phyloP scores from a whole-genome alignment of 2,329 filamentous ascomycete species.

The Cryphonectria naterciae region DNA sequence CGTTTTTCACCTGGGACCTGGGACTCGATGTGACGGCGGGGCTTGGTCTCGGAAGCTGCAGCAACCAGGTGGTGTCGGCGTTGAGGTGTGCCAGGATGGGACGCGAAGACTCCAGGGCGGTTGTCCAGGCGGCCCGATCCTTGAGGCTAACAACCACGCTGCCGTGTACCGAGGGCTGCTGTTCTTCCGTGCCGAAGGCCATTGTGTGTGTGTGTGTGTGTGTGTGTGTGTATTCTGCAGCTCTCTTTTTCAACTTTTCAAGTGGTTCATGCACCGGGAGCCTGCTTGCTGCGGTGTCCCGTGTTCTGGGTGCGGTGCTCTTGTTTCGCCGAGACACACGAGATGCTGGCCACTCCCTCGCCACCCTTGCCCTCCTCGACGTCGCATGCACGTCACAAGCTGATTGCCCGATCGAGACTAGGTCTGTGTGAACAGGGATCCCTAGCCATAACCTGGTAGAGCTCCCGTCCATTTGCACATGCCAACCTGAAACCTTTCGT shows the following conservation, averaged over 20 bases:
- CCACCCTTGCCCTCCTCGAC: background rate
- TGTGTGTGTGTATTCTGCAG: background rate
- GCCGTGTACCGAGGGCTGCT: background rate
- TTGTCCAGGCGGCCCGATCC: slow-evolving; percentile 29
- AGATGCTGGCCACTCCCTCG: background rate
- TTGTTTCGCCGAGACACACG: background rate
- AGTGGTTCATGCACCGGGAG: background rate
- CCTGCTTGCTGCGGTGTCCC: background rate
- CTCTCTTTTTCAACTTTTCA: background rate
- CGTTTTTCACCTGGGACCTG: background rate
- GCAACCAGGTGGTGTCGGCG: slow-evolving; percentile 68
- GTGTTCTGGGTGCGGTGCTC: background rate
- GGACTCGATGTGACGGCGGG: slow-evolving; percentile 30
- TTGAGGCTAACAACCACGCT: slow-evolving; percentile 19
- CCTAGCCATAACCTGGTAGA: background rate
- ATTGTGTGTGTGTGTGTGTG: slow-evolving; percentile 12
- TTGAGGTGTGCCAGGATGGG: slow-evolving; percentile 66
- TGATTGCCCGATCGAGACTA: background rate
- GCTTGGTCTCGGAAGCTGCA: slow-evolving; percentile 63
- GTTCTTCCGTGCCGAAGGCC: slow-evolving; percentile 7
- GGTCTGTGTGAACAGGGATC: background rate
- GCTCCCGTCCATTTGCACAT: background rate
- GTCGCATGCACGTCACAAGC: background rate
- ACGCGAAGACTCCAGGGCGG: slow-evolving; percentile 31
- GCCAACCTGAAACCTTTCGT: background rate